Base-by-base conservation (phyloP, 495 filamentous ascomycete species). In the Aspergillus leporis region DNA sequence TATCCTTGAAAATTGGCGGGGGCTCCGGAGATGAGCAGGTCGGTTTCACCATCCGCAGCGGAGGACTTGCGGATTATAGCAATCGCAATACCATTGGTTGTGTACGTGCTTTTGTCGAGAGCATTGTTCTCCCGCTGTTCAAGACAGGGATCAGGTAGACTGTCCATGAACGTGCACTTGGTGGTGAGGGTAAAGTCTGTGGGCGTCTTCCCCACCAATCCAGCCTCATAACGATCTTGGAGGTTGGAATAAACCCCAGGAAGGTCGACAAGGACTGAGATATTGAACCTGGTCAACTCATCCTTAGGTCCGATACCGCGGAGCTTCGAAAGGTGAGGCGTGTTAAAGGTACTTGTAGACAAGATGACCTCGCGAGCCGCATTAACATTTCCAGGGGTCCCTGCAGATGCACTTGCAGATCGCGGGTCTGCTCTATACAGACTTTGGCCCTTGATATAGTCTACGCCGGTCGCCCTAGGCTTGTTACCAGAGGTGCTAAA, bases 221-320 rank as follows among this genome's bases (percentile, higher is more conserved):
- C 66, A 7, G 72, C 77, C 61, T 89, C 86, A 64, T 87, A 85
- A 55, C 83, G 82, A 62, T 90, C 86, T 58, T 89, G 86, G 0
- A 90, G 71, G 64, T 90, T 90, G 18, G 72, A 71, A 23, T 87
- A 87, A 0, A 90, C 87, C 16, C 82, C 85, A 0, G 87, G 85
- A 0, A 85, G 74, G 60, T 88, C 78, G 19, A 73, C 64, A 0
- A 88, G 50, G 0, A 85, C 70, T 0, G 72, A 56, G 53, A 90
- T 88, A 18, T 66, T 61, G 54, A 78, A 72, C 1, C 63, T 61
- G 10, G 64, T n/a, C 0, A 91, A 74, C 36, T 87, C 78, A 0
- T 61, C 66, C 5, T 61, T 55, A 0, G 84, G 79, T 0, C 88
- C 87, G 51, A 91, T 74, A 5, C 89, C 88, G 6, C 80, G 85